A percentile compares a stretch with the other conserved stretches of the same genome.
phyloP scores from a whole-genome alignment of 2,329 filamentous ascomycete species.

The Paraphaeosphaeria sporulosa region DNA sequence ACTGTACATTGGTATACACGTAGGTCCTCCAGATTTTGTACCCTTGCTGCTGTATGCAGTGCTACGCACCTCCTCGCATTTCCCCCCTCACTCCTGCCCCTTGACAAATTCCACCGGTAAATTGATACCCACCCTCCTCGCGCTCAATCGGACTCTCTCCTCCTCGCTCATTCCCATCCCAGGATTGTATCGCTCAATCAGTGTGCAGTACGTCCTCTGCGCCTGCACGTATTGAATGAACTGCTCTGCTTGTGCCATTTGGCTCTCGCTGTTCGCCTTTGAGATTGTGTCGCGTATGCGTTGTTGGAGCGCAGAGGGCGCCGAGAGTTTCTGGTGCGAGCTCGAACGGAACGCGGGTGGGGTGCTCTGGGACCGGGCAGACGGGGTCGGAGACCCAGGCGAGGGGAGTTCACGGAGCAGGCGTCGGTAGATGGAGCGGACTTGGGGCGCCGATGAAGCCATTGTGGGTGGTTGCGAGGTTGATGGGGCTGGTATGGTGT shows the following conservation, averaged over 20 bases:
- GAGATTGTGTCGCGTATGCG: conserved; percentile 72
- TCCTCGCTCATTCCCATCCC: conserved; percentile 86
- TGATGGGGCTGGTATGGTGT: not conserved
- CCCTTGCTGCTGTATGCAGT: not conserved
- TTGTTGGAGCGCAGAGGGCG: conserved; percentile 73
- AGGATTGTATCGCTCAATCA: conserved; percentile 92
- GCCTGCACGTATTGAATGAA: conserved; percentile 80
- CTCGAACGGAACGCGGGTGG: conserved; percentile 39
- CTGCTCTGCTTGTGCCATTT: conserved; percentile 72
- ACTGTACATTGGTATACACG: conserved; percentile 10
- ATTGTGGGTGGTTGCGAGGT: conserved; percentile 29
- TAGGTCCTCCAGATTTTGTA: not conserved
- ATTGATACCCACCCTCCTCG: conserved; percentile 88
- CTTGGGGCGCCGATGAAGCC: conserved; percentile 52
- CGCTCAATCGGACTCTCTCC: conserved; percentile 83
- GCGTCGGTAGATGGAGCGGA: conserved; percentile 84
- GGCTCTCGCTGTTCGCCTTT: conserved; percentile 25
- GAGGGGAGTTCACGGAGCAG: conserved; percentile 89
- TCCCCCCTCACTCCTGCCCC: conserved; percentile 14
- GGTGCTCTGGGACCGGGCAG: conserved; percentile 52
- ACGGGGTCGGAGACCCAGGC: conserved; percentile 57
- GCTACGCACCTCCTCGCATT: not conserved
- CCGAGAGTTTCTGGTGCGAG: conserved; percentile 52
- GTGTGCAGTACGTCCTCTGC: conserved; percentile 81
- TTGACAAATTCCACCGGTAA: conserved; percentile 70